Evolutionary conservation across 768 basidiomycete genomes (phyloP), one percentile per base, ranked within the genome.

Genomic region (Rhizopogon roseolus): DNA sequence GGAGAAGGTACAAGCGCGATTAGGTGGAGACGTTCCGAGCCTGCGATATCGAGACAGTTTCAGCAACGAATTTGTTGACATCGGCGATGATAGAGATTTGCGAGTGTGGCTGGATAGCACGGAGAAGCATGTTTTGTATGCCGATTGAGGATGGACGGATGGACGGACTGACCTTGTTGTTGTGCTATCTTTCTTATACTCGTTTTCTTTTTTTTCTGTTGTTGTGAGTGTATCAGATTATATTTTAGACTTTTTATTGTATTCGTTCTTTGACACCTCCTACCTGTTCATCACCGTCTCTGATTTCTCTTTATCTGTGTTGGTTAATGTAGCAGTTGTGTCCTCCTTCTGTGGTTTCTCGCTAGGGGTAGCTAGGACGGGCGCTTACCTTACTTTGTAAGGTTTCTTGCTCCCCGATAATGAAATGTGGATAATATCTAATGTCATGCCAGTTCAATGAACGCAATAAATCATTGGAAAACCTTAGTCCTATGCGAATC

Each of bases 1-100:
- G 78, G 90, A 85, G 49, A 99, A 98, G 73, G 90, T 98, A 34
- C 85, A 92, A 62, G 81, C 88, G 36, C 82, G 97, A 50, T 74
- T 98, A 6, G 94, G 93, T 0, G 79, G 78, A 13, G 86, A 88
- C 72, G 77, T 96, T 36, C 73, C 65, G 8, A 72, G 74, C 41
- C 74, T 98, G 57, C 78, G 82, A 60, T 98, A 88, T 68, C 83
- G 91, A 32, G 84, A 90, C 62, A 87, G 84, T 63, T 64, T 79
- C 63, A 82, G 78, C 62, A 84, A 84, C 62, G 76, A 73, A 8
- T 83, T 88, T 58, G 76, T 86, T 16, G 81, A 77, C 19, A 72
- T 94, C 56, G 76, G 80, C 51, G 74, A 75, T 32, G 86, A 93
- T 63, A 74, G 73, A 7, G 82, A 85, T 44, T 71, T 93, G 55